Base-by-base conservation (phyloP, 179 eudicot species). In the Patellifolia procumbens region DNA sequence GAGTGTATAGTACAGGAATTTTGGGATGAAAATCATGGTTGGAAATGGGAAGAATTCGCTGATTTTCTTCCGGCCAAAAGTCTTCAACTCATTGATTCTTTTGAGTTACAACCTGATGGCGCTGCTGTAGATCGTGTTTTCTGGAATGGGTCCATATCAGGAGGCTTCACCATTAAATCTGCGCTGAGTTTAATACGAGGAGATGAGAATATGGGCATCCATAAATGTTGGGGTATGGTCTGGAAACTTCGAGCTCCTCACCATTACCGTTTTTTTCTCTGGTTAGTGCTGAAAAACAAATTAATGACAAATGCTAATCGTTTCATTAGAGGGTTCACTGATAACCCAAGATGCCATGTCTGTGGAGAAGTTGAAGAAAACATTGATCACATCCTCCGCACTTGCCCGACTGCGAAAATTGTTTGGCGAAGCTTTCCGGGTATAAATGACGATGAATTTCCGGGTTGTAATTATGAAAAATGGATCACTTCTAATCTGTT, bases 391-490 rank as follows among this genome's bases (percentile, higher is more conserved):
- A n/a, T n/a, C n/a, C n/a, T n/a, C n/a, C n/a, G n/a, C n/a, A n/a
- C n/a, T n/a, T 48, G 52, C 52, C 52, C 52, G 2, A 2, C 3
- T 2, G 16, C 19, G 19, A 15, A 2, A 0, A 0, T 13, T 1
- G 20, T 48, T 2, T 48, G 52, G 52, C 16, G 52, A 0, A 1
- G 16, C n/a, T 48, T 48, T 10, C 52, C 52, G 0, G 20, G 52
- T 12, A 48, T 48, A 4, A 48, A 13, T 48, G 16, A 48, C 17
- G 17, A 48, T 48, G 52, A 48, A 10, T 1, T 48, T 0, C 16
- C 15, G 1, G 0, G 19, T 1, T 3, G 2, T 2, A 3, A 13
- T 1, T 8, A 1, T 48, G 3, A 12, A 0, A 16, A 1, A 0
- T 48, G 52, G 52, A 48, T 48, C 1, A 10, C 19, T 12, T 3